Evolutionary conservation across 2,329 filamentous ascomycete genomes (phyloP).

Genomic region (Phyllosticta paracitricarpa): DNA sequence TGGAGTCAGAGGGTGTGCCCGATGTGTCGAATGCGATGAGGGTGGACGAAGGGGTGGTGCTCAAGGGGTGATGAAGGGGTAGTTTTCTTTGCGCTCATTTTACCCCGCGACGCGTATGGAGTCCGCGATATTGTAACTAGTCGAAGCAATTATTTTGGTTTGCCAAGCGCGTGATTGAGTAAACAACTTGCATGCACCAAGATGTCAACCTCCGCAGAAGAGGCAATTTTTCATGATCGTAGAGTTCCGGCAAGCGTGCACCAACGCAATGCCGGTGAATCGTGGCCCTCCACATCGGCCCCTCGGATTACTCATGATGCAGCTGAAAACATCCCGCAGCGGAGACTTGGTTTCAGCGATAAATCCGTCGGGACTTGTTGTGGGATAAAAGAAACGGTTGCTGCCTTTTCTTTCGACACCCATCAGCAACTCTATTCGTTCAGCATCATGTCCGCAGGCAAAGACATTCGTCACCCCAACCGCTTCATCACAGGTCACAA

Average conservation of each 20-base stretch:
- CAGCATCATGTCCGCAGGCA: background rate
- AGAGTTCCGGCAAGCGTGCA: background rate
- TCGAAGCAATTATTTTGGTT: background rate
- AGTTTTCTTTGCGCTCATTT: background rate
- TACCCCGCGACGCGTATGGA: background rate
- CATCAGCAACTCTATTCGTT: background rate
- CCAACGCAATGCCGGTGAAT: background rate
- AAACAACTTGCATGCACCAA: background rate
- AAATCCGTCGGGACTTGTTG: background rate
- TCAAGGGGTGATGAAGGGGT: constrained; percentile 16
- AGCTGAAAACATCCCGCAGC: background rate
- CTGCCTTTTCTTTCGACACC: background rate
- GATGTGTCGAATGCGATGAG: constrained; percentile 32
- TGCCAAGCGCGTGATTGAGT: background rate
- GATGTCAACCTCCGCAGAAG: background rate
- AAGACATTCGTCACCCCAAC: constrained; percentile 11
- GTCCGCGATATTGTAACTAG: background rate
- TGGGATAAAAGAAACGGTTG: background rate
- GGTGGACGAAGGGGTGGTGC: constrained; percentile 20
- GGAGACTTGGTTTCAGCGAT: background rate
- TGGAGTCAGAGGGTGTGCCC: constrained; percentile 44
- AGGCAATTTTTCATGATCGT: background rate
- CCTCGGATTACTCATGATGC: background rate
- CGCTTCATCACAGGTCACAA: constrained; percentile 30
- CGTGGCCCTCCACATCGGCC: background rate